Base-by-base conservation (phyloP, 2,329 filamentous ascomycete species). In the Drechslera avenae region DNA sequence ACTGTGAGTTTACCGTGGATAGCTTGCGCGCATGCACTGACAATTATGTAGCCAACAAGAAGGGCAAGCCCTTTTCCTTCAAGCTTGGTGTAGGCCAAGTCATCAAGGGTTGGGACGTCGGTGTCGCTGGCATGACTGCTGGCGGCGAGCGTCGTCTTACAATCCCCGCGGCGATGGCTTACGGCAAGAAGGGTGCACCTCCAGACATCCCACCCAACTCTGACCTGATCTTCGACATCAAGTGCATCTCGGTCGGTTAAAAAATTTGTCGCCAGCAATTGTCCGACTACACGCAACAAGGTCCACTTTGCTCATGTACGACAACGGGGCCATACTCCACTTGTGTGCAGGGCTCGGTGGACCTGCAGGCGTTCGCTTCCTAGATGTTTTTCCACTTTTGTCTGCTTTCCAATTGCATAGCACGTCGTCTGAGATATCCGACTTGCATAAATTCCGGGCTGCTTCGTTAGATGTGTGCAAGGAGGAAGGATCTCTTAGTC, bases 81-180 rank as follows among this genome's bases (percentile, higher is more conserved):
- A 96, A 93, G 82, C 86, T 95, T 55, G 95, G 94, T 64, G 86
- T 87, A 73, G 92, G 92, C 56, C 90, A 97, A 76, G 95, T 99
- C 69, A 99, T 99, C 81, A 94, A 96, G 84, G 94, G 94, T 64
- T 97, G 94, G 95, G 95, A 99, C 75, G 85, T 97, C 60, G 94
- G 94, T 78, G 81, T 99, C 64, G 82, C 84, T 63, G 95, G 95
- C 77, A 97, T 99, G 91, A 81, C 87, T 64, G 87, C 92, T 63
- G 94, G 94, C 69, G 91, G 91, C 68, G 95, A 99, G 83, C 90
- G 94, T 69, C 88, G 94, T 64, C 83, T 99, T 68, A 92, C 86
- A 57, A 91, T 99, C 68, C 95, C 95, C 39, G 82, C 94, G 39
- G 80, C 88, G 67, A 85, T 93, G 52, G 95, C 89, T 67, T 99